A percentile compares a stretch with the other conserved stretches of the same genome.
These are phyloP conservation scores for Aristolochia contorta DNA, from an alignment of 164 flowering plant genomes.

Conservation along the genomic window DNA sequence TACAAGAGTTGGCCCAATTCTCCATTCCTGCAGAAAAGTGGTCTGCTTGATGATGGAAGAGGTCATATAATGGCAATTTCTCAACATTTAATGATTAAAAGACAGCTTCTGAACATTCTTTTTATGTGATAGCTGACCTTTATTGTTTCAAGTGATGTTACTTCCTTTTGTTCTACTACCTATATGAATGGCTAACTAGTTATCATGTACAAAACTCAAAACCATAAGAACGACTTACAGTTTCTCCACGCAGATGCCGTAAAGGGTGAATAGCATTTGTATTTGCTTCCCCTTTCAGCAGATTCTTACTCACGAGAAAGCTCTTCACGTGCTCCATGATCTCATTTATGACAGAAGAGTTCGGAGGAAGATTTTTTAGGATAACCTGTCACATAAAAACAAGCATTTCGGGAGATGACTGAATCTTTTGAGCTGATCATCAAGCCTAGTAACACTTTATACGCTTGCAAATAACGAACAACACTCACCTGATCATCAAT, in stretches of 20 bases:
- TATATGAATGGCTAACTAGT: too few relatives aligned
- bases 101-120: too few relatives aligned
- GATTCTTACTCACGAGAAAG: slow-evolving; percentile 65
- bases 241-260: slow-evolving; percentile 9
- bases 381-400: slow-evolving; percentile 44
- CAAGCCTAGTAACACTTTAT: too few relatives aligned
- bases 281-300: slow-evolving; percentile 33
- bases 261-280: slow-evolving; percentile 2
- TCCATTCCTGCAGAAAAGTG: slow-evolving; percentile 36
- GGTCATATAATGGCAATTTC: too few relatives aligned
- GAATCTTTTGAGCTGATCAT: too few relatives aligned
- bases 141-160: too few relatives aligned
- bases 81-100: too few relatives aligned
- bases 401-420: neutral
- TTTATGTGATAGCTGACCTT: too few relatives aligned
- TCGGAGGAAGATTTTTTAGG: slow-evolving; percentile 91
- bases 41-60: too few relatives aligned
- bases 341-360: slow-evolving; percentile 71
- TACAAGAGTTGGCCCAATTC: slow-evolving; percentile 67
- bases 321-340: slow-evolving; percentile 73
- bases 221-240: slow-evolving; percentile 21
- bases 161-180: too few relatives aligned
- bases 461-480: too few relatives aligned
- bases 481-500: slow-evolving; percentile 62
- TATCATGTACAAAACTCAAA: too few relatives aligned